Evolutionary conservation across 805 yeast species (phyloP), one percentile per base, ranked within the genome.

Genomic region (Phaffomyces opuntiae): DNA sequence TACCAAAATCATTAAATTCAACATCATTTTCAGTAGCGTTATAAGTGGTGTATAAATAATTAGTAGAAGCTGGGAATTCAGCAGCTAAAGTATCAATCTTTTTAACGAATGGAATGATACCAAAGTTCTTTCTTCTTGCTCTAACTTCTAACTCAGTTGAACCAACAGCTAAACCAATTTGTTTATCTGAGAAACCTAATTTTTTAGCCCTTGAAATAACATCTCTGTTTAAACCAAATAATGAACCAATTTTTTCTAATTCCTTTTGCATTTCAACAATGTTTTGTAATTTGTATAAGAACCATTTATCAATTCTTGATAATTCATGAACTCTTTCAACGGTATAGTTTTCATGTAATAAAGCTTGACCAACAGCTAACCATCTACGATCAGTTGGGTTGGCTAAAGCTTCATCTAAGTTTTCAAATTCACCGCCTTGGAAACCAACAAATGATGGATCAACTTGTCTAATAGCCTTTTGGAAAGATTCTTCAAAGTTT

Each of bases 331-430:
- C 96, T 63, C 74, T 77, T 47, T 93, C 98, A 50, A 93, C 96
- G 11, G 96, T 65, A 68, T 91, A 91, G 66, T 81, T 80, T 70
- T 89, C 96, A 65, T 90, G 93, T 45, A 91, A 69, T 62, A 91
- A 74, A 49, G 99, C 99, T 71, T 93, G 96, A 47, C 97, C 98
- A 49, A 91, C 96, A 43, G 99, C 99, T 60, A 93, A 77, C 91
- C 96, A 83, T 75, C 98, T 81, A 73, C 96, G 78, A 68, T 93
- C 96, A 51, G 96, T 88, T 53, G 98, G 97, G 61, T 84, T 81
- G 36, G 84, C 74, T 57, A 90, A 75, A 17, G 75, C 84, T 42
- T 75, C 78, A 62, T 90, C 96, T 63, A 89, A 73, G 61, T 83
- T 70, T 54, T 88, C 96, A 51, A 78, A 78, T 54, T 74, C 79